Base-by-base conservation (phyloP, 805 yeast species). In the Cyberlindnera mississippiensis region DNA sequence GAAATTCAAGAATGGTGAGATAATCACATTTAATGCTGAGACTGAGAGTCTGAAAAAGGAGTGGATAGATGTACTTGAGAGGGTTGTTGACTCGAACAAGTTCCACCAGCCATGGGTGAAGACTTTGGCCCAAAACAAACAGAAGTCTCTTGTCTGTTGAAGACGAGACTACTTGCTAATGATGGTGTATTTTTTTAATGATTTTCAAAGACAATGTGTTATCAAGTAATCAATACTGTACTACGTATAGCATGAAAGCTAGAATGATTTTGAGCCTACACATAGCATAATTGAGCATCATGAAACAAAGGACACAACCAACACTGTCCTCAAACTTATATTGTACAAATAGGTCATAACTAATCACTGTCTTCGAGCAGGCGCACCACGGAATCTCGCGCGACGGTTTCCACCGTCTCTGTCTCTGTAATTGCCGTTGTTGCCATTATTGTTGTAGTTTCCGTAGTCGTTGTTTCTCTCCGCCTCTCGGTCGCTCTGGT, bases 21-120 rank as follows among this genome's bases (percentile, higher is more conserved):
- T 76, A 4, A 84, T 90, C 38, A 85, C 80, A 49, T 86, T 91
- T 61, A 86, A 85, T n/a, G 91, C 96, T 14, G 93, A 87, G 40
- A 76, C 80, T 33, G 71, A 67, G 35, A 68, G 61, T 14, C 83
- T 78, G 36, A 83, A 80, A 63, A 57, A 63, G 26, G 65, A 67
- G 40, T 91, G 97, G 98, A 73, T 83, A 39, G 52, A 61, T 4
- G 61, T 71, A 1, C 61, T 90, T 43, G 80, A 80, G 44, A 67
- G 68, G 37, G 74, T 83, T 15, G 72, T 82, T 11, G 68, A 67
- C 41, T 65, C 73, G 50, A 80, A 80, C 59, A 69, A 66, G 49
- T 73, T 75, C 54, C 76, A 82, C 40, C 78, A 79, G 48, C 82
- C 74, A 2, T 80, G 85, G 85, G 80, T 79, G 13, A 73, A 71